phyloP scores from a whole-genome alignment of 2,329 filamentous ascomycete species.

The Drechslerella coelobrocha region DNA sequence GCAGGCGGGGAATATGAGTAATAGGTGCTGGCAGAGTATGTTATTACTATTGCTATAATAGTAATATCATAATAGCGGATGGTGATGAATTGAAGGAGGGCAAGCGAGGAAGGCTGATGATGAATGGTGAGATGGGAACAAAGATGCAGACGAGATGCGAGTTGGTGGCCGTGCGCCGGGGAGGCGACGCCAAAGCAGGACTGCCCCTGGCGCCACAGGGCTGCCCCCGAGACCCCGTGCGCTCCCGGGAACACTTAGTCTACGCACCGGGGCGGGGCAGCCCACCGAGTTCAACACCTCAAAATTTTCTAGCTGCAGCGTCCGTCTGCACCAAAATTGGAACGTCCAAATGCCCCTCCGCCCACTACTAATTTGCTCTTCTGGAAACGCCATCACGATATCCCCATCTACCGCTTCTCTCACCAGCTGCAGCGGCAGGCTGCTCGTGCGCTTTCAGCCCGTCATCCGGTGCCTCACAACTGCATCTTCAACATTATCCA shows the following conservation, averaged over 20 bases:
- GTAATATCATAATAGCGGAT: neutral
- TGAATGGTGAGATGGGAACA: constrained; percentile 7
- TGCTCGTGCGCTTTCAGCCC: constrained; percentile 42
- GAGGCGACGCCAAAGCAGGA: too few species aligned
- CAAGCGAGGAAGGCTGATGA: neutral
- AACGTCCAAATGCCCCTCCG: constrained; percentile 16
- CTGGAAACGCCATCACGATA: constrained; percentile 50
- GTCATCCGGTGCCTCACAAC: constrained; percentile 54
- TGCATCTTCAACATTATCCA: neutral
- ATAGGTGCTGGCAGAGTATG: neutral
- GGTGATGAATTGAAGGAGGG: constrained; percentile 6
- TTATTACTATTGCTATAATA: neutral
- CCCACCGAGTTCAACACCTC: neutral
- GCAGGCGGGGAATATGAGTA: neutral
- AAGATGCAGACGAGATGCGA: neutral
- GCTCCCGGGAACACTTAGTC: neutral
- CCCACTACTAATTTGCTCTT: constrained; percentile 17
- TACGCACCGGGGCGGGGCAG: constrained; percentile 1
- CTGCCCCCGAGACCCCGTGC: neutral
- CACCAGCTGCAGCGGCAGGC: constrained; percentile 61
- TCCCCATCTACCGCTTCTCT: constrained; percentile 52
- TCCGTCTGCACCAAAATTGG: neutral
- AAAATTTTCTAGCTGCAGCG: constrained; percentile 7
- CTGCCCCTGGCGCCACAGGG: too few species aligned
- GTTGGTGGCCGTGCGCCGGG: too few species aligned